phyloP scores from a whole-genome alignment of 2,329 filamentous ascomycete genomes.

The Madurella fahalii region DNA sequence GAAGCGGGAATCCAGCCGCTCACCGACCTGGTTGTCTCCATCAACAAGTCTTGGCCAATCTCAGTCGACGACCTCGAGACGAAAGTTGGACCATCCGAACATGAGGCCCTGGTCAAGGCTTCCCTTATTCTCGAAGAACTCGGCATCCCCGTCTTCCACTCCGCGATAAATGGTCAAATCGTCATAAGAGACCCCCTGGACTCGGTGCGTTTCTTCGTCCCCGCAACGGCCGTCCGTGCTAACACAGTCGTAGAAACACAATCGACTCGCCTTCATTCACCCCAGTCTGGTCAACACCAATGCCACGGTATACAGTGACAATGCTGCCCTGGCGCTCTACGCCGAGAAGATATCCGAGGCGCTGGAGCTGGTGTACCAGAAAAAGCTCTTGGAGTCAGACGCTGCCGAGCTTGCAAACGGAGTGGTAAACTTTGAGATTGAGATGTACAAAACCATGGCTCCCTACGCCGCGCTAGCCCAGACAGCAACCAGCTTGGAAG shows the following conservation, averaged over 20 bases:
- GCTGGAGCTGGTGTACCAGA: neutral
- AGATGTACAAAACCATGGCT: neutral
- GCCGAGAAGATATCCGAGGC: neutral
- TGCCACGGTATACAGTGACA: neutral
- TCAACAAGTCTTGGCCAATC: slow-evolving; percentile 40
- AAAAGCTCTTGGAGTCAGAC: neutral
- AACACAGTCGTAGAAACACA: neutral
- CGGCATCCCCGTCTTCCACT: neutral
- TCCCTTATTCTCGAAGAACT: slow-evolving; percentile 5
- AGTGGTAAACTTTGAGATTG: neutral
- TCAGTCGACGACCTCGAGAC: slow-evolving; percentile 2
- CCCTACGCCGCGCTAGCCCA: neutral
- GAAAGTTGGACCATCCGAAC: neutral
- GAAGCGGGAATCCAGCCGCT: slow-evolving; percentile 54
- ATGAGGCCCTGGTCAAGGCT: slow-evolving; percentile 5
- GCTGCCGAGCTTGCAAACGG: neutral
- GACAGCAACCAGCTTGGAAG: neutral
- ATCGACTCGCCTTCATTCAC: neutral
- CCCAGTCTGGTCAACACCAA: neutral
- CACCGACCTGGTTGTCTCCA: slow-evolving; percentile 48
- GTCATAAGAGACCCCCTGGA: neutral
- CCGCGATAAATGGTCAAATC: neutral
- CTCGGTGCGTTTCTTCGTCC: neutral
- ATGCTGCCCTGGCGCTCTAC: neutral
- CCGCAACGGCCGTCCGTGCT: neutral